Base-by-base conservation (phyloP, 139 green algal species). In the Spirogloea muscicola region DNA sequence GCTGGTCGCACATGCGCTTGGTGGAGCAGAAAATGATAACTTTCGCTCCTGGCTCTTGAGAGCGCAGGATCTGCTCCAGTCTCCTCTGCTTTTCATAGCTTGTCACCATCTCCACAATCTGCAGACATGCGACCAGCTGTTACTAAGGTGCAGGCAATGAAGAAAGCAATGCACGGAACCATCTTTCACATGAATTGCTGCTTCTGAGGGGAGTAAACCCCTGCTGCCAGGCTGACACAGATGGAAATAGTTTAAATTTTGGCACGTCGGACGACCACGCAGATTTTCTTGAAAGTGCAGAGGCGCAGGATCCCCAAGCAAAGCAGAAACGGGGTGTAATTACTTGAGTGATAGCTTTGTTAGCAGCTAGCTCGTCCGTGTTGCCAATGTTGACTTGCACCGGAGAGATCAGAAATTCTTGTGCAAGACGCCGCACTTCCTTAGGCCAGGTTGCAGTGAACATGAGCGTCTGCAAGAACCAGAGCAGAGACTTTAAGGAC, bases 1-100 rank as follows among this genome's bases (percentile, higher is more conserved):
- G 85, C 82, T 94, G 86, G 77, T 96, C 91, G 72, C 91, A 96
- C 91, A 95, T 95, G 62, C 87, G 85, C 87, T 96, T 96, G 64
- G 91, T 96, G 68, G 71, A 86, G 86, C 86, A 92, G 79, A 96
- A 96, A 59, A 96, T 88, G 79, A 96, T 92, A 63, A 90, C 82
- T 66, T 88, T 89, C 42, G 79, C 85, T 60, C 87, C 89, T 0
- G 58, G 49, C 0, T 79, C 79, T 66, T 90, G 86, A 34, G 65
- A 80, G 27, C 87, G 82, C 68, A 96, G 80, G 58, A 96, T 88
- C 10, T 82, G 41, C 31, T 76, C 41, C 49, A 95, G 65, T 57
- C 89, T 78, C 0, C 39, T 46, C 57, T 89, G 79, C 84, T 96
- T 96, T 27, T 95, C 87, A 51, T 90, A 83, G 0, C 62, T 42